Conservation (phyloP, 345 rosid species). For the Eutrema japonicum region DNA sequence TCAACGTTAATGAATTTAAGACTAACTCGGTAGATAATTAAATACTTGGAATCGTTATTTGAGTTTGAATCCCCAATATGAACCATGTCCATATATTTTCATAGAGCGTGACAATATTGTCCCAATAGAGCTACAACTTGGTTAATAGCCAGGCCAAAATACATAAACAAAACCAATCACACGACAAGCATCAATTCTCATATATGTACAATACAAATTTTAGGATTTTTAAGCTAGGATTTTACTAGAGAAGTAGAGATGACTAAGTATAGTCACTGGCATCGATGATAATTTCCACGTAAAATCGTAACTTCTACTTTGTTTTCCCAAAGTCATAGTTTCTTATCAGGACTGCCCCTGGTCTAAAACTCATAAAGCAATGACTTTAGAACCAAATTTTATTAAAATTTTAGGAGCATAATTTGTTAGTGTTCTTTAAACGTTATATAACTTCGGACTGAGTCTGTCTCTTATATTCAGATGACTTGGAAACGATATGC, state of each 20-base stretch:
- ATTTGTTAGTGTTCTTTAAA: no score
- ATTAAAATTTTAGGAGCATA: no score
- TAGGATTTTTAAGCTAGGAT: no score
- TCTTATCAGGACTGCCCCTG: neutral
- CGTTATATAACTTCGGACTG: no score
- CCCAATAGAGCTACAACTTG: constrained; percentile 20
- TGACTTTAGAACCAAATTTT: no score
- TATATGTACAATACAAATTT: no score
- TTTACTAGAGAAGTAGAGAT: no score
- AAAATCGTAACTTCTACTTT: neutral
- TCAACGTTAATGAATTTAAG: neutral
- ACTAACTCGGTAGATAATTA: neutral
- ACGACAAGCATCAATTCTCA: no score
- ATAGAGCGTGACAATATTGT: constrained; percentile 10
- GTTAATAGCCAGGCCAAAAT: constrained; percentile 24
- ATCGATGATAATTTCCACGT: no score
- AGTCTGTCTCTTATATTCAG: neutral
- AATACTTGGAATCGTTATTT: neutral
- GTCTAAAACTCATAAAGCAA: no score
- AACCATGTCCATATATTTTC: neutral
- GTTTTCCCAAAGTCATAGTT: neutral
- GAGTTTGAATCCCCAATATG: constrained; percentile 13
- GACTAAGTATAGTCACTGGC: no score
- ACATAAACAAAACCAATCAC: neutral
- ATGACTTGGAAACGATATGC: constrained; percentile 4